phyloP scores from a whole-genome alignment of 176 grass and related monocot species.

The Poa pratensis region DNA sequence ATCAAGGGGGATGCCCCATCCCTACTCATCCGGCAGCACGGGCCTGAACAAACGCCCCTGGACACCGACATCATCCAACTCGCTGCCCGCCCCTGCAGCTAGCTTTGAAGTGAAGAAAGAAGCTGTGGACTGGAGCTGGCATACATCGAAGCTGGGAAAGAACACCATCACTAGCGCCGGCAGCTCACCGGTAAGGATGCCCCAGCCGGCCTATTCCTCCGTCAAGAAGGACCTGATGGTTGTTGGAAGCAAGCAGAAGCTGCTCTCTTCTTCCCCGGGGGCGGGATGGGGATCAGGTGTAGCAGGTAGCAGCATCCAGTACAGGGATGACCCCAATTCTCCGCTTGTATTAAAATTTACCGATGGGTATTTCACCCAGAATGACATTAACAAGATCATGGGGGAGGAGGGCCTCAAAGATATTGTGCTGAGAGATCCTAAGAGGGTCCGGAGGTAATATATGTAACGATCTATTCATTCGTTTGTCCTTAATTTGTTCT shows the following conservation, averaged over 20 bases:
- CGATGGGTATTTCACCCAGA: not conserved
- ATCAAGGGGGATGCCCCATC: not conserved
- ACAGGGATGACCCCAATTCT: not conserved
- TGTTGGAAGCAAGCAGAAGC: not conserved
- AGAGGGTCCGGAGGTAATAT: constrained; percentile 59
- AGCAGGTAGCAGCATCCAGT: not conserved
- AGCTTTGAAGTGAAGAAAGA: too few species aligned
- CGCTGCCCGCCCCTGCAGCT: too few species aligned
- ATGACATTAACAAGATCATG: not conserved
- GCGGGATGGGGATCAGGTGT: not conserved
- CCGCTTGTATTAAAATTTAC: not conserved
- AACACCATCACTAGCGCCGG: not conserved
- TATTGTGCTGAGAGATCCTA: constrained; percentile 40
- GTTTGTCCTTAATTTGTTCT: not conserved
- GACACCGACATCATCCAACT: too few species aligned
- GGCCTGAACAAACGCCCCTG: too few species aligned
- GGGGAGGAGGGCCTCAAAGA: not conserved
- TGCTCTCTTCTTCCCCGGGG: not conserved
- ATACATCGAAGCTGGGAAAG: not conserved
- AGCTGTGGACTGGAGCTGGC: too few species aligned
- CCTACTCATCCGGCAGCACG: too few species aligned
- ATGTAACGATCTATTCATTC: not conserved
- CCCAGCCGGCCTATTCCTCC: not conserved
- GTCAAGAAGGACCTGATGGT: not conserved
- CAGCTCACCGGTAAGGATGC: not conserved